A percentile compares a stretch with the other conserved stretches of the same genome.
Conservation (phyloP, 2,329 filamentous ascomycete species). For the Blumeria hordei region DNA sequence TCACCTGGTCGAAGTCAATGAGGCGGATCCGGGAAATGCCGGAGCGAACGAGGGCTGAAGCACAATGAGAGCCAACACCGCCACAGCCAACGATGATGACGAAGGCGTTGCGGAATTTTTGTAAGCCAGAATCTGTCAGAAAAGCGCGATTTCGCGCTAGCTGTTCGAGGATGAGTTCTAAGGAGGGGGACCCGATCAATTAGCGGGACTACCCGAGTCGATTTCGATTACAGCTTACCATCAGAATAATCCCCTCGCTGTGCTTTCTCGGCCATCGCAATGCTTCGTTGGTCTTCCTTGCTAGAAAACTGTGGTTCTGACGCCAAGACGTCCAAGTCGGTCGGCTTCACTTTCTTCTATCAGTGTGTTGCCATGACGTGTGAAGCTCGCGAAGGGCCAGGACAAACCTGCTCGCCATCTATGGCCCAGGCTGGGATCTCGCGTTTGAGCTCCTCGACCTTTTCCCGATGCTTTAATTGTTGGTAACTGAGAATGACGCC, state of each 20-base stretch:
- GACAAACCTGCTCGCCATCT: constrained; percentile 17
- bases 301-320: constrained; percentile 16
- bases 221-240: constrained; percentile 8
- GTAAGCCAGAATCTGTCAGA: constrained; percentile 57
- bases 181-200: not conserved
- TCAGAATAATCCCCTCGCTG: constrained; percentile 41
- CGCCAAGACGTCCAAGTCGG: constrained; percentile 21
- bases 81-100: constrained; percentile 82
- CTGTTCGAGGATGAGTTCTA: constrained; percentile 79
- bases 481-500: constrained; percentile 38
- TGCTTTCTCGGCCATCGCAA: constrained; percentile 31
- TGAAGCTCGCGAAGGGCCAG: not conserved
- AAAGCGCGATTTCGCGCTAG: constrained; percentile 84
- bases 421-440: constrained; percentile 25
- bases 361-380: constrained; percentile 9
- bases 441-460: constrained; percentile 30
- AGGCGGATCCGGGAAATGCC: constrained; percentile 73
- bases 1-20: constrained; percentile 95
- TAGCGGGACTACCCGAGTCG: not conserved
- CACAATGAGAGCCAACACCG: constrained; percentile 82
- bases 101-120: constrained; percentile 57
- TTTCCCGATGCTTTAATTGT: constrained; percentile 28
- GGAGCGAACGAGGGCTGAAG: constrained; percentile 64
- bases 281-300: constrained; percentile 36
- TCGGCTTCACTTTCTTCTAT: constrained; percentile 21